Conservation (phyloP, 768 basidiomycete species). For the Amanita jacksonii region DNA sequence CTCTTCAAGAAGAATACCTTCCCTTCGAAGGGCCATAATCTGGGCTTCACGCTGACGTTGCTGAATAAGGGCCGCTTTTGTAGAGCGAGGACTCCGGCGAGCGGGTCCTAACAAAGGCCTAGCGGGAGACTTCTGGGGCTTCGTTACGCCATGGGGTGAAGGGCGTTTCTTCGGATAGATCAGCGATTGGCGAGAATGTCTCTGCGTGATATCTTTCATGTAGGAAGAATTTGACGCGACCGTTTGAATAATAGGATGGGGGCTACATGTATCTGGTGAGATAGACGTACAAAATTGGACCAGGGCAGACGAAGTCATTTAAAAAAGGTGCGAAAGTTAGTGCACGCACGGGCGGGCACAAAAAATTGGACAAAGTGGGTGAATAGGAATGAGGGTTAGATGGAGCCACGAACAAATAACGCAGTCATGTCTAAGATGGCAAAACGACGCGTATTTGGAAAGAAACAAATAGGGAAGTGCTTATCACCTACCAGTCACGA, state of each 20-base stretch:
- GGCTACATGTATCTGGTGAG: constrained; percentile 23
- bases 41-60: constrained; percentile 66
- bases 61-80: constrained; percentile 47
- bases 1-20: constrained; percentile 80
- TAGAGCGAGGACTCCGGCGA: constrained; percentile 58
- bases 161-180: constrained; percentile 83
- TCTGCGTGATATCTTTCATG: constrained; percentile 76
- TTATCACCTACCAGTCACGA: constrained; percentile 25
- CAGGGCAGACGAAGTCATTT: constrained; percentile 17
- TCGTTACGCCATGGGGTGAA: constrained; percentile 70
- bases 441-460: constrained; percentile 7
- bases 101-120: constrained; percentile 38
- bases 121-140: constrained; percentile 51
- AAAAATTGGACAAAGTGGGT: constrained; percentile 12
- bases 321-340: constrained; percentile 13
- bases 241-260: constrained; percentile 33
- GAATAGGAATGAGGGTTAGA: constrained; percentile 1
- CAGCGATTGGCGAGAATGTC: constrained; percentile 50
- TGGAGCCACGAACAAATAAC: constrained; percentile 7
- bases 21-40: constrained; percentile 56
- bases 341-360: constrained; percentile 11
- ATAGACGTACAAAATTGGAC: constrained; percentile 17
- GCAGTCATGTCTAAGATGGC: constrained; percentile 10
- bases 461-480: constrained; percentile 8
- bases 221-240: constrained; percentile 34